Base-by-base conservation (phyloP, 2,329 filamentous ascomycete species). In the Knoxdaviesia proteae region DNA sequence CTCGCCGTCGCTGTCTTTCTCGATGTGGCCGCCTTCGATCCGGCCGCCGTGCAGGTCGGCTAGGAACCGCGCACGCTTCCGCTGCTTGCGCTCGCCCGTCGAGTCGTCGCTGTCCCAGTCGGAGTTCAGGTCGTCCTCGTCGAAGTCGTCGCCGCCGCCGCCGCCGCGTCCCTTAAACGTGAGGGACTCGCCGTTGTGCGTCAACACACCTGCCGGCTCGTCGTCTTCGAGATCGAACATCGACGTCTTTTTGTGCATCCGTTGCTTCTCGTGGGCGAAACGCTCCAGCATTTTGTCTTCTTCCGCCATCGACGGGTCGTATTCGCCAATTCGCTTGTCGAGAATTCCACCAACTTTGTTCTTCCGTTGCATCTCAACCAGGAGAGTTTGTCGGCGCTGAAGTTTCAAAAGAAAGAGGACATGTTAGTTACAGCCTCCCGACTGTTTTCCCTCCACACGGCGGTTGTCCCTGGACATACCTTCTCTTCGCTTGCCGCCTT, bases 261-360 rank as follows among this genome's bases (percentile, higher is more conserved):
- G 70, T 62, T 87, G 79, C 58, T 90, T 90, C 61, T 94, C 90
- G 52, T 77, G 67, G 38, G 88, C 83, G 55, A 93, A 98, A 54
- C 90, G 73, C 59, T 94, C 83, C 49, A 90, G 71, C 63, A 90
- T 90, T 56, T 81, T 82, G 54, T 96, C 84, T 55, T 98, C 90
- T 2, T 86, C 79, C 3, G 84, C 84, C 84, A 98, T 88, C 8
- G 77, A 81, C 7, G 86, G 83, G 57, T 98, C 87, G 54, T 92
- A 82, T 64, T 98, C 92, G 59, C 92, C 90, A 53, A 98, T 94
- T 52, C 90, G 79, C 53, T 84, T 75, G 67, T 98, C 90, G 42
- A 94, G 61, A 48, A 98, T 84, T 5, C 87, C 88, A 49, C 90
- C 90, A 20, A 88, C 79, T 60, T 94, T 94, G 58, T 92, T 87